A percentile compares a stretch with the other conserved stretches of the same genome.
Conservation (phyloP, 163 green algal species). For the Chloroidium sp. region DNA sequence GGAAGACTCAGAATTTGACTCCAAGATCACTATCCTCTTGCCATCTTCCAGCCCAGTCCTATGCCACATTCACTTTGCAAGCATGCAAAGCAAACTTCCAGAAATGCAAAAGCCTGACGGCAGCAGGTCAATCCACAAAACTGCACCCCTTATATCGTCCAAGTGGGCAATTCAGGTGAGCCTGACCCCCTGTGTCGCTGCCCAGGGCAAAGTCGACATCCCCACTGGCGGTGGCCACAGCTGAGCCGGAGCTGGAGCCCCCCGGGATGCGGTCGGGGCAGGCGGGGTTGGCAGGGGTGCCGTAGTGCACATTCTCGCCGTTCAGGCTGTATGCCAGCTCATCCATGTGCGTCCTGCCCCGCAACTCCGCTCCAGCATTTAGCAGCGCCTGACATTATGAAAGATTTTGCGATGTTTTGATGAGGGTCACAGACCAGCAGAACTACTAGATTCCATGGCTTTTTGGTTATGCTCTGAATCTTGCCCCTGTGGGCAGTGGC, state of each 20-base stretch:
- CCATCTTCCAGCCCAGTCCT: too few species aligned
- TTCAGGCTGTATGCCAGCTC: conserved; percentile 63
- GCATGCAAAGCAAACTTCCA: too few species aligned
- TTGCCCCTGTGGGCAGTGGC: not conserved
- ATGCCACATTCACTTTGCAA: too few species aligned
- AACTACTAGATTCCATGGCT: not conserved
- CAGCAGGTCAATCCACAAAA: too few species aligned
- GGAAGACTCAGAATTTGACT: too few species aligned
- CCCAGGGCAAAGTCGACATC: conserved; percentile 63
- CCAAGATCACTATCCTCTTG: too few species aligned
- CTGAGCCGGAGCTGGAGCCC: conserved; percentile 85
- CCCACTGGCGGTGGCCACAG: conserved; percentile 49
- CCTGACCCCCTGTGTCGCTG: conserved; percentile 69
- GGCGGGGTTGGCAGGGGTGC: conserved; percentile 78
- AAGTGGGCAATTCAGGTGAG: too few species aligned
- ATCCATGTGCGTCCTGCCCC: conserved; percentile 77
- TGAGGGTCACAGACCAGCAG: not conserved
- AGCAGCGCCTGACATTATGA: conserved; percentile 33
- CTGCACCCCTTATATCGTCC: too few species aligned
- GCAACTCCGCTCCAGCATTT: conserved; percentile 39
- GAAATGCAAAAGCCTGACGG: too few species aligned
- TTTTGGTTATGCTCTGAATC: not conserved
- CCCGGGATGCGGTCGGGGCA: conserved; percentile 73
- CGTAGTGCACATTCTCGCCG: conserved; percentile 84
- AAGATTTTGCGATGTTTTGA: too few species aligned